Conservation (phyloP, 2,329 filamentous ascomycete genomes). For the Talaromyces sp. region DNA sequence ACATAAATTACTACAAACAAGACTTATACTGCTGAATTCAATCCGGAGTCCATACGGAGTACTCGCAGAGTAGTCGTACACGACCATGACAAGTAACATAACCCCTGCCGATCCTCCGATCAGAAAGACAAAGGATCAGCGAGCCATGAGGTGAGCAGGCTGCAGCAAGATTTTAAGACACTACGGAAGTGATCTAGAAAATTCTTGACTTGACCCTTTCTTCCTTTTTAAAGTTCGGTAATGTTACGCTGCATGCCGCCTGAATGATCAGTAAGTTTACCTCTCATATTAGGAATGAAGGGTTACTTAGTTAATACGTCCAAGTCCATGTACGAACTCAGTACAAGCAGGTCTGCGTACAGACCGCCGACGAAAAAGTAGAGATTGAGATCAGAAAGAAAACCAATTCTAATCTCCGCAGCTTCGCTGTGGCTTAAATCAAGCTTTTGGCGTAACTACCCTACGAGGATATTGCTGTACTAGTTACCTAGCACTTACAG, state of each 20-base stretch:
- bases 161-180: background rate
- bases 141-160: background rate
- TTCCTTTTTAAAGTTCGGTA: background rate
- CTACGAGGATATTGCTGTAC: background rate
- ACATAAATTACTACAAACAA: background rate
- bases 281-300: background rate
- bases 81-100: background rate
- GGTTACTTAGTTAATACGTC: background rate
- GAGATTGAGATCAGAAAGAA: no score
- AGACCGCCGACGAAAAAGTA: no score
- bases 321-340: no score
- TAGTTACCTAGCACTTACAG: background rate
- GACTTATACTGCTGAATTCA: background rate
- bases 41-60: background rate
- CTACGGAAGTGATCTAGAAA: background rate
- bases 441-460: background rate
- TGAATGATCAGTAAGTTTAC: background rate
- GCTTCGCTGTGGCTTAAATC: no score
- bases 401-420: no score
- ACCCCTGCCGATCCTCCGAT: background rate
- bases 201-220: background rate
- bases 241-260: background rate
- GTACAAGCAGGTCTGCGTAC: no score
- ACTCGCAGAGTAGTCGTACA: background rate
- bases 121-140: background rate